phyloP scores from a whole-genome alignment of 1,284 basidiomycete species.

The Hemileia vastatrix region DNA sequence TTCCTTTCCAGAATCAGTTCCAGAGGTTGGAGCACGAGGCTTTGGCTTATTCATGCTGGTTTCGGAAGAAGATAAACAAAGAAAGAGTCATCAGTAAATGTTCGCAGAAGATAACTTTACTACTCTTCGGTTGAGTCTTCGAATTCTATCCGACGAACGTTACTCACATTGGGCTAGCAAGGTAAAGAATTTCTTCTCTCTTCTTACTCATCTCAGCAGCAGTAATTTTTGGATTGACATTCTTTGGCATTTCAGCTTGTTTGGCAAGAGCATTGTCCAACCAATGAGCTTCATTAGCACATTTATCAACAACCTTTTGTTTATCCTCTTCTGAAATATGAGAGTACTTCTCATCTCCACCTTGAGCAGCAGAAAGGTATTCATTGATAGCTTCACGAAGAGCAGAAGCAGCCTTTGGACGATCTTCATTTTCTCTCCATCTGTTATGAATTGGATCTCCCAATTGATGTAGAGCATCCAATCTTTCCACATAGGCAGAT shows the following conservation, averaged over 20 bases:
- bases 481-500: slow-evolving; percentile 38
- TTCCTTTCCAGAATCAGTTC: slow-evolving; percentile 27
- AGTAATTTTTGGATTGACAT: slow-evolving; percentile 40
- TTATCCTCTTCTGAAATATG: slow-evolving; percentile 43
- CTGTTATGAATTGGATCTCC: slow-evolving; percentile 38
- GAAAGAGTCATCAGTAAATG: slow-evolving; percentile 5
- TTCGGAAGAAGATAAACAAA: background rate
- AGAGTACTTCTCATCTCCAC: slow-evolving; percentile 40
- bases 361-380: slow-evolving; percentile 37
- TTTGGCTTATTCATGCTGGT: slow-evolving; percentile 36
- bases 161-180: slow-evolving; percentile 37
- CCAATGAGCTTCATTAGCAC: slow-evolving; percentile 40
- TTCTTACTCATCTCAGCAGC: slow-evolving; percentile 39
- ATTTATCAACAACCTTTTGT: slow-evolving; percentile 42
- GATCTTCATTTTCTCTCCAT: slow-evolving; percentile 37
- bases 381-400: slow-evolving; percentile 41
- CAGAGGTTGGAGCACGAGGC: slow-evolving; percentile 23
- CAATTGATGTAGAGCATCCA: slow-evolving; percentile 38
- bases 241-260: slow-evolving; percentile 42
- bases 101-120: slow-evolving; percentile 10
- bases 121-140: background rate
- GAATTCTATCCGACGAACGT: background rate
- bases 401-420: slow-evolving; percentile 39
- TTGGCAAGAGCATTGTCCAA: slow-evolving; percentile 40
- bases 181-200: slow-evolving; percentile 41